These are phyloP conservation scores for Yamadazyma tumulicola DNA, from an alignment of 805 yeast genomes.

Conservation along the genomic window DNA sequence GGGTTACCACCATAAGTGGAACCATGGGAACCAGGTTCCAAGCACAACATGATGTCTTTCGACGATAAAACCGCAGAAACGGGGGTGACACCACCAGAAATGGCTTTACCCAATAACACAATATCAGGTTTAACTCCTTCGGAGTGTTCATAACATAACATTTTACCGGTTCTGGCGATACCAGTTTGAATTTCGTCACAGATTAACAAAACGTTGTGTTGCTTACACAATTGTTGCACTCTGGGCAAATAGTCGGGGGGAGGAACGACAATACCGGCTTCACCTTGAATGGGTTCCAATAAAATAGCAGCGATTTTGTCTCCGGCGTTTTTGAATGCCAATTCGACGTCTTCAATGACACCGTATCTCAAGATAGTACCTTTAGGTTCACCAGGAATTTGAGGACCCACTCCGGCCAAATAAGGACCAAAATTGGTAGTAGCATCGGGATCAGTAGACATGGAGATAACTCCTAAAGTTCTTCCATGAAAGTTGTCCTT, in stretches of 20 bases:
- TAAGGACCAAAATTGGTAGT: constrained; percentile 88
- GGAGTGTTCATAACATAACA: constrained; percentile 88
- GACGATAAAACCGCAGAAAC: constrained; percentile 89
- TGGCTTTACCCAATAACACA: constrained; percentile 87
- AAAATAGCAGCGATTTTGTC: constrained; percentile 87
- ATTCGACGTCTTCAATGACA: constrained; percentile 78
- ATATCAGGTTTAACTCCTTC: constrained; percentile 80
- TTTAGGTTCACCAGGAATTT: constrained; percentile 68
- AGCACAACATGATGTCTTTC: constrained; percentile 81
- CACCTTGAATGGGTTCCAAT: constrained; percentile 97
- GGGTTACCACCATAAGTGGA: constrained; percentile 99
- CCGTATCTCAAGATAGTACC: constrained; percentile 73
- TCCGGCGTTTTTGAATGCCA: constrained; percentile 77
- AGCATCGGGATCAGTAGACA: constrained; percentile 96
- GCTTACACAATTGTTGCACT: constrained; percentile 71
- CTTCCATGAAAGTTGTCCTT: constrained; percentile 94
- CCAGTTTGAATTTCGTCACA: constrained; percentile 98
- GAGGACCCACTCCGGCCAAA: constrained; percentile 77
- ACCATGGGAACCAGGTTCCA: constrained; percentile 96
- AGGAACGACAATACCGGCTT: constrained; percentile 96
- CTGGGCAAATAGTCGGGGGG: constrained; percentile 72
- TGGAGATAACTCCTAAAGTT: constrained; percentile 89
- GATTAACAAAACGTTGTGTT: constrained; percentile 83
- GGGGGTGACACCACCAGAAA: constrained; percentile 92
- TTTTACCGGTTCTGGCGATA: constrained; percentile 93